Evolutionary conservation across 176 grass and related monocot genomes (phyloP), one percentile per base, ranked within the genome.

Genomic region (Hyparrhenia diplandra): DNA sequence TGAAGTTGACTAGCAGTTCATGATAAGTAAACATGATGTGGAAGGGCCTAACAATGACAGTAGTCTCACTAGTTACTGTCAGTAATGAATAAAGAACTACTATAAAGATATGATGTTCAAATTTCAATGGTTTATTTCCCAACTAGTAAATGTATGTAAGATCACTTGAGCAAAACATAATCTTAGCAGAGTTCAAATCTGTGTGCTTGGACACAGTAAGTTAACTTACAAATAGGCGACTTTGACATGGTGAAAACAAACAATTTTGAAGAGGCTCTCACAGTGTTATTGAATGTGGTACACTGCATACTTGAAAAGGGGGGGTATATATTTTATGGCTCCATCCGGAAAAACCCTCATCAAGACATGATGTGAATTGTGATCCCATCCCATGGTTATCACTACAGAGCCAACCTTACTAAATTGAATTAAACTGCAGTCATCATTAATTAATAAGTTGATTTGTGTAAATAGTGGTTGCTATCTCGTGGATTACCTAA

Each of bases 281-380:
- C 10, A 47, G 20, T 11, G 7, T 17, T 54, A 39, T 51, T 75
- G 67, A 31, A 73, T 35, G 14, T 73, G 45, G 45, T 8, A 80
- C 35, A 41, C 8, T 1, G 13, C n/a, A 20, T 52, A 42, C 35
- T 20, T 28, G 4, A 27, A 40, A 76, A 20, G 20, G 12, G 42
- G n/a, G n/a, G 59, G 7, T 54, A 49, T n/a, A 46, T 4, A n/a
- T 30, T 51, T 61, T 69, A 70, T 32, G 31, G 13, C 30, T 59
- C n/a, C 51, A 76, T n/a, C 75, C 23, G 27, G 55, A 27, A 62
- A 74, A 75, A 11, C 28, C 10, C 42, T 47, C 52, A 47, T 69
- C 68, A 37, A 62, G 62, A 61, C 47, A 52, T n/a, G 71, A 69
- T n/a, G 68, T 51, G n/a, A n/a, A n/a, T n/a, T n/a, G n/a, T n/a